These are phyloP conservation scores for Fraxinus cuspidata DNA, from an alignment of 257 asterid genomes.

Conservation along the genomic window DNA sequence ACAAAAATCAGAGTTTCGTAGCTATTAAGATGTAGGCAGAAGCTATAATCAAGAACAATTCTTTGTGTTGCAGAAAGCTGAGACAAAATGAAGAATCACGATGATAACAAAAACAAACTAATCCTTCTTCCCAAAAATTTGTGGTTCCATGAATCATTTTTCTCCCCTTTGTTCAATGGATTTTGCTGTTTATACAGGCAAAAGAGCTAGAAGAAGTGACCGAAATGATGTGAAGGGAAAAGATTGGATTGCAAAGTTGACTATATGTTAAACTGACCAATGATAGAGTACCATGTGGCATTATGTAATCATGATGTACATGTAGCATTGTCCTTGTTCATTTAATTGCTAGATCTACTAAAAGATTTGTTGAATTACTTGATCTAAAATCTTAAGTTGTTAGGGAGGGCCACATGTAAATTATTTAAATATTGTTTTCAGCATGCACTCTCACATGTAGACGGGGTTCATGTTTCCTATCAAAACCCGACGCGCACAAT, in stretches of 20 bases:
- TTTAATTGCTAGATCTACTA: background rate
- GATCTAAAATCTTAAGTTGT: background rate
- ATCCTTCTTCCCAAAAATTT: background rate
- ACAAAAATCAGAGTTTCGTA: background rate
- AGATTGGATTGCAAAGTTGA: too few relatives aligned
- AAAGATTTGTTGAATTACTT: background rate
- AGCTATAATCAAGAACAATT: constrained; percentile 18
- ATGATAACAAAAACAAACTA: background rate
- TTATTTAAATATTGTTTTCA: background rate
- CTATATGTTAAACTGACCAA: too few relatives aligned
- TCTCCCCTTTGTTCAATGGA: background rate
- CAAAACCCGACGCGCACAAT: background rate
- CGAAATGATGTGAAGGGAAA: too few relatives aligned
- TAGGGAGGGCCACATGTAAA: background rate
- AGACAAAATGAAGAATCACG: constrained; percentile 11
- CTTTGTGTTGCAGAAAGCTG: constrained; percentile 2
- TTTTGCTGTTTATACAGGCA: too few relatives aligned
- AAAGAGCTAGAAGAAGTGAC: too few relatives aligned
- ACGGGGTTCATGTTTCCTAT: background rate
- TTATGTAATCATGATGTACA: too few relatives aligned
- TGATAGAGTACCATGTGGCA: too few relatives aligned
- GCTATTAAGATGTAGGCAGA: constrained; percentile 11
- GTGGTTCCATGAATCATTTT: background rate
- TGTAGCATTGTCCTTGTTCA: background rate
- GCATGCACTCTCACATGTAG: background rate